phyloP scores from a whole-genome alignment of 1,284 basidiomycete species.

The Cutaneotrichosporon daszewskae region DNA sequence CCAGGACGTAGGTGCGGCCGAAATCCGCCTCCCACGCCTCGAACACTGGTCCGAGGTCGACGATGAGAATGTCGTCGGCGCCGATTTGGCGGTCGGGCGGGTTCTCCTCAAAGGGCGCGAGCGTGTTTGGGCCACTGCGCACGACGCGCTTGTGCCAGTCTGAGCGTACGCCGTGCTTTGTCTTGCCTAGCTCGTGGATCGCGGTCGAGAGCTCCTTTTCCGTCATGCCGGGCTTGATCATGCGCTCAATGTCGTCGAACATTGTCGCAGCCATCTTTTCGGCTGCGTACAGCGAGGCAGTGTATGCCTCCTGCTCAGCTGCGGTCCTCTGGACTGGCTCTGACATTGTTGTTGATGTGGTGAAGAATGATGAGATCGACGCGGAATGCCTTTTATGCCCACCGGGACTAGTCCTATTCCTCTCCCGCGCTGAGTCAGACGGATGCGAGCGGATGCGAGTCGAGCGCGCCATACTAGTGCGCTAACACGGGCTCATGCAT shows the following conservation, averaged over 20 bases:
- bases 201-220: conserved; percentile 16
- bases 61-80: conserved; percentile 16
- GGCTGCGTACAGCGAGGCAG: conserved; percentile 9
- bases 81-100: conserved; percentile 13
- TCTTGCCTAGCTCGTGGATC: conserved; percentile 13
- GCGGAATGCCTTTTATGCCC: too few relatives aligned
- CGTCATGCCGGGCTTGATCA: conserved; percentile 11
- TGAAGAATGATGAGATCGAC: too few relatives aligned
- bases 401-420: too few relatives aligned
- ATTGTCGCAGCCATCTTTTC: conserved; percentile 11
- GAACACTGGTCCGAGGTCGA: conserved; percentile 19
- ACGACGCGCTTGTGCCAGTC: conserved; percentile 21
- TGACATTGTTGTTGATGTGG: too few relatives aligned
- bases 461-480: too few relatives aligned
- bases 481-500: too few relatives aligned
- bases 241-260: conserved; percentile 13
- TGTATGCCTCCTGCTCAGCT: conserved; percentile 14
- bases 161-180: conserved; percentile 9
- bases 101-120: conserved; percentile 16
- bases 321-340: too few relatives aligned
- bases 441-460: too few relatives aligned
- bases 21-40: conserved; percentile 19
- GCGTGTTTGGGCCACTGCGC: conserved; percentile 15
- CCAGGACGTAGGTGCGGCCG: conserved; percentile 18
- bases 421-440: too few relatives aligned